phyloP scores from a whole-genome alignment of 352 stramenopile species.

The Globisporangium cederbergense region DNA sequence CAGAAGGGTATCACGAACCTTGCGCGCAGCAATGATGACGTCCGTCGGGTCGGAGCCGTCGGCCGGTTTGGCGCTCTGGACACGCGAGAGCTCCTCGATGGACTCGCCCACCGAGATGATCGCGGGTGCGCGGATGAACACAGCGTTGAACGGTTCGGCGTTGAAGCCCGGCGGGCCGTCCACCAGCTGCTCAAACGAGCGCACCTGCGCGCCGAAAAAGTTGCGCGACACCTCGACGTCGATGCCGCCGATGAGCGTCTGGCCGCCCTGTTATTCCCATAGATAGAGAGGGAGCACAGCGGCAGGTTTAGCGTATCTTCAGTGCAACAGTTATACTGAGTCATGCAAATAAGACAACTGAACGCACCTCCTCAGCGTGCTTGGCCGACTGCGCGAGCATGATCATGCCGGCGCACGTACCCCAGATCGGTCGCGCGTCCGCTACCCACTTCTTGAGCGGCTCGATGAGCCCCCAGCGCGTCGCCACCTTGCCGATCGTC shows the following conservation, averaged over 20 bases:
- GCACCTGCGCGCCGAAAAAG: conserved; percentile 96
- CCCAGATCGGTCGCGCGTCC: conserved; percentile 87
- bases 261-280: conserved; percentile 58
- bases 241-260: conserved; percentile 93
- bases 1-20: conserved; percentile 25
- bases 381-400: conserved; percentile 86
- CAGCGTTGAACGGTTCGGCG: conserved; percentile 84
- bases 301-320: no score
- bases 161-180: conserved; percentile 55
- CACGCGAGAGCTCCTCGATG: conserved; percentile 90
- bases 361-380: conserved; percentile 77
- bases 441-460: conserved; percentile 79
- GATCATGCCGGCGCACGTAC: conserved; percentile 97
- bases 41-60: conserved; percentile 76
- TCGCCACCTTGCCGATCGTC: conserved; percentile 92
- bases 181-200: conserved; percentile 67
- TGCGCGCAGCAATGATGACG: conserved; percentile 79
- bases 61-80: conserved; percentile 68
- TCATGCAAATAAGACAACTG: background rate
- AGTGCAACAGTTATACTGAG: background rate
- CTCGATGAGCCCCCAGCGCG: conserved; percentile 73
- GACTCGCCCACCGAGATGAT: conserved; percentile 90
- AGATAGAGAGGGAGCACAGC: no score
- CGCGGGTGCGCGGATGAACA: conserved; percentile 96
- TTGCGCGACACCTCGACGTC: conserved; percentile 96